Evolutionary conservation across 1,284 basidiomycete genomes (phyloP).

Genomic region (Polyporus tsugae): DNA sequence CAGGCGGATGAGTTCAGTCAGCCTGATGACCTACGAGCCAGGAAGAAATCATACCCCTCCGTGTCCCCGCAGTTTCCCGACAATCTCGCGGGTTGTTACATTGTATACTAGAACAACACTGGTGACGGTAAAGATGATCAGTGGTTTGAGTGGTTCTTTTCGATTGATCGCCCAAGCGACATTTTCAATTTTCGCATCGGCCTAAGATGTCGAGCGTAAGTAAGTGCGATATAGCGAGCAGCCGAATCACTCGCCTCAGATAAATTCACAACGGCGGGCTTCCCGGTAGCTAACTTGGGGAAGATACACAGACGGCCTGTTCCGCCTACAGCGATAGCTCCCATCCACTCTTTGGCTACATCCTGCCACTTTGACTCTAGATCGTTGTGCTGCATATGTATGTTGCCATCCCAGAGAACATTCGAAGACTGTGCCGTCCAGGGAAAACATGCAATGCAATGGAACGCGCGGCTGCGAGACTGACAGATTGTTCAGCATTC

Average conservation of each 20-base stretch:
- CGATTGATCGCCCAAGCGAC: slow-evolving; percentile 64
- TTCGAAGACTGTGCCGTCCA: slow-evolving; percentile 58
- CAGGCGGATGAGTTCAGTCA: slow-evolving; percentile 14
- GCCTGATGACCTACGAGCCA: slow-evolving; percentile 4
- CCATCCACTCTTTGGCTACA: slow-evolving; percentile 55
- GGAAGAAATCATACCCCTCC: slow-evolving; percentile 60
- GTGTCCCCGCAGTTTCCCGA: slow-evolving; percentile 67
- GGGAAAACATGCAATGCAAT: slow-evolving; percentile 60
- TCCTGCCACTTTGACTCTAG: slow-evolving; percentile 50
- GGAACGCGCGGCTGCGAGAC: slow-evolving; percentile 27
- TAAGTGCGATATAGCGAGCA: neutral
- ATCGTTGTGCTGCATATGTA: slow-evolving; percentile 42
- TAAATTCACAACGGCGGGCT: slow-evolving; percentile 28
- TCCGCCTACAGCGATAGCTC: slow-evolving; percentile 59
- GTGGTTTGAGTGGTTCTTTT: slow-evolving; percentile 55
- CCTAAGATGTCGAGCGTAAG: slow-evolving; percentile 12
- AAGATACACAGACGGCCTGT: slow-evolving; percentile 48
- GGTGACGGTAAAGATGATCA: slow-evolving; percentile 60
- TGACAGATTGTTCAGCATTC: slow-evolving; percentile 18
- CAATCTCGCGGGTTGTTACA: slow-evolving; percentile 46
- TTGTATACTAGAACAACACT: slow-evolving; percentile 64
- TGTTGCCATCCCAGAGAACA: slow-evolving; percentile 55
- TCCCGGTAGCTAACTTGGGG: slow-evolving; percentile 37
- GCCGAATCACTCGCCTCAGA: slow-evolving; percentile 15
- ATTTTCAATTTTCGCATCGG: slow-evolving; percentile 23